Evolutionary conservation across 495 filamentous ascomycete species (phyloP).

Genomic region (Annulohypoxylon maeteangense): DNA sequence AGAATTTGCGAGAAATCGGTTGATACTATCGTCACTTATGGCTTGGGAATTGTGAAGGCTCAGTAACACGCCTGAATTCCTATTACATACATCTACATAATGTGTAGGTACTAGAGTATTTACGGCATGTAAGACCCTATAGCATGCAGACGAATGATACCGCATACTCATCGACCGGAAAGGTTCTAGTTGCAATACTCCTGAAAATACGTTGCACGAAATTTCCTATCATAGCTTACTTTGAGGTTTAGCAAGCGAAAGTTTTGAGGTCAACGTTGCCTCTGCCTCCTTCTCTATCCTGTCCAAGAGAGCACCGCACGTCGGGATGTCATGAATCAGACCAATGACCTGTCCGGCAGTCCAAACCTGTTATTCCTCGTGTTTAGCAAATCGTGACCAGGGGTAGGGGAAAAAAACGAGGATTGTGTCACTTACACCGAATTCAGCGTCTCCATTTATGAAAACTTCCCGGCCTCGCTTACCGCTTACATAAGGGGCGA

Average conservation of each 20-base stretch:
- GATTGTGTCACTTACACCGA: constrained; percentile 71
- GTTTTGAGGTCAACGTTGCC: constrained; percentile 59
- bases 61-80: background rate
- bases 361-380: constrained; percentile 60
- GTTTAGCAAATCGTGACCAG: background rate
- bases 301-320: constrained; percentile 63
- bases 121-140: constrained; percentile 1
- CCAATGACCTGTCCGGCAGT: constrained; percentile 74
- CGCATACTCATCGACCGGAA: background rate
- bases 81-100: constrained; percentile 1
- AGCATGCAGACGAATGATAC: constrained; percentile 9
- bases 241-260: constrained; percentile 50
- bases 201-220: constrained; percentile 4
- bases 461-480: constrained; percentile 93
- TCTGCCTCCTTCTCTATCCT: constrained; percentile 72
- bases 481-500: constrained; percentile 89
- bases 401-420: constrained; percentile 11
- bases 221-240: constrained; percentile 53
- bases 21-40: background rate
- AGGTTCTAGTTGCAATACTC: background rate
- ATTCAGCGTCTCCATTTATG: constrained; percentile 88
- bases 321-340: constrained; percentile 73
- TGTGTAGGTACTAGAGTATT: background rate
- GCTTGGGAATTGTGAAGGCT: background rate
- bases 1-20: background rate